Evolutionary conservation across 768 basidiomycete species (phyloP).

Genomic region (Tephrocybe sp.): DNA sequence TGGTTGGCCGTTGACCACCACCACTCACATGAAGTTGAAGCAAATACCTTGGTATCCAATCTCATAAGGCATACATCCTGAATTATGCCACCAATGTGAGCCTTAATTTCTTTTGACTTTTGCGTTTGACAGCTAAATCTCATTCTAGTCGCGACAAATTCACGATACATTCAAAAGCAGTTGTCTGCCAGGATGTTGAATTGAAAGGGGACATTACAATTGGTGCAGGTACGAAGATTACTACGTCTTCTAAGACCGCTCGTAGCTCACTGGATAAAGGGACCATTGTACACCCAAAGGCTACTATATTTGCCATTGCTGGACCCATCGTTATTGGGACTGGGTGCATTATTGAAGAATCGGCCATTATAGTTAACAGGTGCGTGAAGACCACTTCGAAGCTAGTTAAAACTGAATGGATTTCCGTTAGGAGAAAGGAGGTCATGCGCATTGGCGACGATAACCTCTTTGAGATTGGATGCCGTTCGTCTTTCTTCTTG

Average conservation of each 20-base stretch:
- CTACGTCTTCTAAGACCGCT: not conserved
- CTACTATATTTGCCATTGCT: constrained; percentile 86
- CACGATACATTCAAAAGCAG: constrained; percentile 85
- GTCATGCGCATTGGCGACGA: constrained; percentile 92
- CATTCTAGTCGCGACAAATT: constrained; percentile 75
- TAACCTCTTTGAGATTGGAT: constrained; percentile 92
- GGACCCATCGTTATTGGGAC: constrained; percentile 89
- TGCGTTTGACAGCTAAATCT: not conserved
- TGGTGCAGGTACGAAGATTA: constrained; percentile 56
- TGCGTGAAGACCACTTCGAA: constrained; percentile 23
- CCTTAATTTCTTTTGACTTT: not conserved
- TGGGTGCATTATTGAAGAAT: constrained; percentile 90
- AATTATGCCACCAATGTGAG: constrained; percentile 20
- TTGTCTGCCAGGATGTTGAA: constrained; percentile 92
- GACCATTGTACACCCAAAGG: constrained; percentile 90
- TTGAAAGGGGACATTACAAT: constrained; percentile 94
- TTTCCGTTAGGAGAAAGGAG: constrained; percentile 56
- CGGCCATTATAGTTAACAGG: constrained; percentile 87
- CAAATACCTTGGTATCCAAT: not conserved
- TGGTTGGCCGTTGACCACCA: too few species aligned
- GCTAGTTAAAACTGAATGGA: not conserved
- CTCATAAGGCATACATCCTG: not conserved
- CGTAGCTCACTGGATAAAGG: constrained; percentile 39
- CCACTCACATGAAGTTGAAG: constrained; percentile 21
- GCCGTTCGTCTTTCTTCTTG: constrained; percentile 58